phyloP scores from a whole-genome alignment of 306 rosid species.

The Glycine tomentella region DNA sequence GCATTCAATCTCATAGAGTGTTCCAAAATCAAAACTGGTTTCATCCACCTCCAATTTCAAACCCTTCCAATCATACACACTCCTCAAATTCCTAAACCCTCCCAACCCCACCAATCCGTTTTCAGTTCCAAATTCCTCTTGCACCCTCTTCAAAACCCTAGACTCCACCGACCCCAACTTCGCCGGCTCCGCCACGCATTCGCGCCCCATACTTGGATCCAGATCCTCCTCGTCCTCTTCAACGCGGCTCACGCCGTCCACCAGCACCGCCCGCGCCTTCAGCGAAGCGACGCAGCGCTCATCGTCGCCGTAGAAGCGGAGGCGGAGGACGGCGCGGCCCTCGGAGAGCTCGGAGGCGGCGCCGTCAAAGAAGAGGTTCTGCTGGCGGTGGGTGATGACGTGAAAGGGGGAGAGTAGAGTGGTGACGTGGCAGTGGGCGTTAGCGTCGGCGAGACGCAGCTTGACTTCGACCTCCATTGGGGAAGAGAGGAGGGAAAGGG shows the following conservation, averaged over 20 bases:
- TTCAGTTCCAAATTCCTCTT: constrained; percentile 71
- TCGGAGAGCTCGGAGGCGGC: constrained; percentile 67
- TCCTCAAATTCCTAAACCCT: constrained; percentile 84
- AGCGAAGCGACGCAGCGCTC: constrained; percentile 73
- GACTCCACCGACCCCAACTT: constrained; percentile 61
- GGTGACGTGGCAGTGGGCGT: constrained; percentile 58
- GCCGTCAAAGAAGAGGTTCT: constrained; percentile 88
- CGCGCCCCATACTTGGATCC: constrained; percentile 62
- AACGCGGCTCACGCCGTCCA: constrained; percentile 84
- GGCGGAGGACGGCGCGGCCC: constrained; percentile 70
- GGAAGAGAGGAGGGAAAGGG: not conserved
- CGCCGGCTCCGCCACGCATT: constrained; percentile 71
- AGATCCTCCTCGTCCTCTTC: constrained; percentile 92
- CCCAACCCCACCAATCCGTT: constrained; percentile 74
- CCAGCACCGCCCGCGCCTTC: constrained; percentile 77
- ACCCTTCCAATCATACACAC: constrained; percentile 85
- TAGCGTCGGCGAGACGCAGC: constrained; percentile 68
- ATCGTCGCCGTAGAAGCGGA: constrained; percentile 70
- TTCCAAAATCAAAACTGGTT: constrained; percentile 75
- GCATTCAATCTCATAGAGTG: constrained; percentile 84
- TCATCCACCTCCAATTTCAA: constrained; percentile 93
- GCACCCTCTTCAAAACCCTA: constrained; percentile 80
- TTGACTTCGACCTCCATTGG: constrained; percentile 71
- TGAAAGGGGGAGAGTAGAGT: constrained; percentile 66
- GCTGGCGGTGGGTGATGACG: constrained; percentile 70